Percentiles rank a stretch among this genome's conserved stretches.
Evolutionary conservation across 2,329 filamentous ascomycete genomes (phyloP).

Genomic region (Alternaria tenuissima): DNA sequence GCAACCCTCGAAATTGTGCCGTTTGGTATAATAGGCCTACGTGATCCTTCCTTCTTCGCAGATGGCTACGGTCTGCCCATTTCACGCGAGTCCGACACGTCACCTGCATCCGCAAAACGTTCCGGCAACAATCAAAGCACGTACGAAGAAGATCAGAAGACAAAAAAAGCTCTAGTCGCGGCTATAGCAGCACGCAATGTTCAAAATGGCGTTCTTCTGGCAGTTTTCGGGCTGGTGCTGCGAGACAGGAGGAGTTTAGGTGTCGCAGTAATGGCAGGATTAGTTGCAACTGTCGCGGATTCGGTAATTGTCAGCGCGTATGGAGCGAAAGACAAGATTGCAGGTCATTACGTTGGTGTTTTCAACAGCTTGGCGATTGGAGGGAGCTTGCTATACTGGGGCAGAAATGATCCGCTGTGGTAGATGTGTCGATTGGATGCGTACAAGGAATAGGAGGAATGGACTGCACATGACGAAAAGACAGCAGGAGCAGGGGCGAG

Average conservation of each 20-base stretch:
- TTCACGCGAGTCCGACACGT: background rate
- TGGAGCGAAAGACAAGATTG: conserved; percentile 30
- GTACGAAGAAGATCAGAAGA: conserved; percentile 25
- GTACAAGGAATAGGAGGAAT: background rate
- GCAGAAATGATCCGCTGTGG: conserved; percentile 30
- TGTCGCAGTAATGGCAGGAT: conserved; percentile 29
- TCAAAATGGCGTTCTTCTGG: conserved; percentile 31
- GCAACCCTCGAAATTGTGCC: conserved; percentile 33
- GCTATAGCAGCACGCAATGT: conserved; percentile 36
- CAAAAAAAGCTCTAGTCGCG: conserved; percentile 31
- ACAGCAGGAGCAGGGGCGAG: background rate
- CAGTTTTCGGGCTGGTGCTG: conserved; percentile 30
- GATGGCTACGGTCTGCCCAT: conserved; percentile 31
- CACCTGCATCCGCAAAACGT: conserved; percentile 10
- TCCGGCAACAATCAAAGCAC: background rate
- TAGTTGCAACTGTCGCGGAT: conserved; percentile 33
- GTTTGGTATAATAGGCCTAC: conserved; percentile 32
- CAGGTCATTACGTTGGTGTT: conserved; percentile 33
- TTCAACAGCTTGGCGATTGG: conserved; percentile 35
- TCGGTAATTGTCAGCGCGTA: conserved; percentile 32
- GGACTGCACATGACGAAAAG: background rate
- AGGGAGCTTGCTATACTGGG: conserved; percentile 35
- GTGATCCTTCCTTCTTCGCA: conserved; percentile 24
- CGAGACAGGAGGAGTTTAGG: conserved; percentile 33
- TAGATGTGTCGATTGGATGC: background rate